Base-by-base conservation (phyloP, 441 rosid species). In the Cnidoscolus chayamansa region DNA sequence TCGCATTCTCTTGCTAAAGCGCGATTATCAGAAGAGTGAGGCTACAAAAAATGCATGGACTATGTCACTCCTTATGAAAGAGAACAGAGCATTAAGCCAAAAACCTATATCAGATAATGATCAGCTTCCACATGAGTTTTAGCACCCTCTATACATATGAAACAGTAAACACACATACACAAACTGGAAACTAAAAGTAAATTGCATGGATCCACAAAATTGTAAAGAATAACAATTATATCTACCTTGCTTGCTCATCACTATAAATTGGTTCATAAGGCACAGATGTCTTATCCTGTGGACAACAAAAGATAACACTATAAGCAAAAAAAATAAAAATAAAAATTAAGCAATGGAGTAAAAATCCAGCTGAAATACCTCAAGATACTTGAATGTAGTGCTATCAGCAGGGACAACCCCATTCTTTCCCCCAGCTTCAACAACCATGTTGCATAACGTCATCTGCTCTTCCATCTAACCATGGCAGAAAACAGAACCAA, bases 1-100 rank as follows among this genome's bases (percentile, higher is more conserved):
- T 92, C 89, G 88, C 98, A 92, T 84, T 94, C 98, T 83, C 99
- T 92, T 77, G 98, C 99, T 77, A 92, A 81, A 77, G 98, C 98
- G 9, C 97, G 92, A 45, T 89, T 94, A 81, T 94, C 99, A 75
- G 99, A 98, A 72, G 99, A 94, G 83, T 92, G 96, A 76, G 98
- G 99, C 99, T 94, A 89, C 77, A 83, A 56, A 69, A 40, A 40
- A 55, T 47, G 45, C 40, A 58, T 25, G 49, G 31, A 67, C 56
- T 3, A 53, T 19, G 57, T 77, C 71, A 74, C 8, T 68, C 43
- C 51, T 10, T 57, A 37, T 19, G 64, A 40, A 71, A 30, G n/a
- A 7, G 19, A 59, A 19, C 12, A 65, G 30, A 59, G 13, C 1
- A 74, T 20, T n/a, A 37, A 48, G 1, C 3, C 13, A 62, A 71